Base-by-base conservation (phyloP, 2,329 filamentous ascomycete species). In the Monilinia aucupariae region DNA sequence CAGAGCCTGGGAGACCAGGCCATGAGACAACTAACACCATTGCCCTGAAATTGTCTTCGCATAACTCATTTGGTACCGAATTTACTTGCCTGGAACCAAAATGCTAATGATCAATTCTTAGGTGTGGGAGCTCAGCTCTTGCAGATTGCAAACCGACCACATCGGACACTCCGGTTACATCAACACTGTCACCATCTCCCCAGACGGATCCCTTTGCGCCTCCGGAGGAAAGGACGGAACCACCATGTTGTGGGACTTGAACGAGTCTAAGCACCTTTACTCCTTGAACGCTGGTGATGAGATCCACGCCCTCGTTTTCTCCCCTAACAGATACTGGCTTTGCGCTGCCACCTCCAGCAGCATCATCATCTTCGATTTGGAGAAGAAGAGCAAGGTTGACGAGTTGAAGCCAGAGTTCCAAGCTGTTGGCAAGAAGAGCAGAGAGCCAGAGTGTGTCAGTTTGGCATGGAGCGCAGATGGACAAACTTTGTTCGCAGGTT, bases 351-450 rank as follows among this genome's bases (percentile, higher is more conserved):
- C 94, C 70, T 86, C 91, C 78, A 91, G 86, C 83, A 92, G 87
- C 86, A 97, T 99, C 87, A 97, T 97, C 87, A 97, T 99, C 86
- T 99, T 99, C 84, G 94, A 99, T 78, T 88, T 99, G 74, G 94
- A 99, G 91, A 99, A 99, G 92, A 99, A 99, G 92, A 96, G 89
- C 89, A 97, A 97, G 90, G 93, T 97, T 77, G 93, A 97, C 76
- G 94, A 97, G 88, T 88, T 99, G 80, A 97, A 96, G 89, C 93
- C 93, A 73, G 94, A 99, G 80, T 96, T 94, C 85, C 85, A 92
- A 77, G 86, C 92, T 78, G 89, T 92, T 78, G 91, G 92, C 84
- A 96, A 96, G 91, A 97, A 97, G 91, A 92, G 89, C 87, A 88
- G 92, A 78, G 93, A 97, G 82, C 94, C 94, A 75, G 93, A 97